A percentile compares a stretch with the other conserved stretches of the same genome.
phyloP scores from a whole-genome alignment of 179 eudicot genomes.

The Spergularia azorica region DNA sequence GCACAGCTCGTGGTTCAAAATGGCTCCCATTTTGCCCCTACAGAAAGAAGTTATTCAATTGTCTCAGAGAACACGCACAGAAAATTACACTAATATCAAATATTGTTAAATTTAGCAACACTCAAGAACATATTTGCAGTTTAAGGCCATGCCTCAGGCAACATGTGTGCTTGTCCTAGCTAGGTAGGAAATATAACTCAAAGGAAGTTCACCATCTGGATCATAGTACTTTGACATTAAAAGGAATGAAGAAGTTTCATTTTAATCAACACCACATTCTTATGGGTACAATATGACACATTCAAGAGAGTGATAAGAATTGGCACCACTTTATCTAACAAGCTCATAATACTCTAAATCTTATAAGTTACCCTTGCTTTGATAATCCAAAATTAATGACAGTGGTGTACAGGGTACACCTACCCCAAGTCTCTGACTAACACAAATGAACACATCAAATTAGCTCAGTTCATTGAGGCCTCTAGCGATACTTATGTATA shows the following conservation, averaged over 20 bases:
- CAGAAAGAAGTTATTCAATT: constrained; percentile 19
- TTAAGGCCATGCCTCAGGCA: neutral
- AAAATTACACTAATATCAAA: constrained; percentile 7
- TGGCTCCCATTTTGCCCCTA: constrained; percentile 99
- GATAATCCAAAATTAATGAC: neutral
- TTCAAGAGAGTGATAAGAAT: neutral
- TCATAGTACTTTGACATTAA: neutral
- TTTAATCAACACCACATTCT: neutral
- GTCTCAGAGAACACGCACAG: neutral
- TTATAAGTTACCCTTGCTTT: neutral
- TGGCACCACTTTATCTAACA: neutral
- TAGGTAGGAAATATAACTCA: neutral
- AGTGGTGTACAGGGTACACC: neutral
- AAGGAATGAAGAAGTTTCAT: neutral
- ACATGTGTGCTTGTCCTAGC: neutral
- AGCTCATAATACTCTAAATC: neutral
- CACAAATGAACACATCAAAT: neutral
- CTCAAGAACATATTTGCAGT: neutral
- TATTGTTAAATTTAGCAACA: constrained; percentile 3
- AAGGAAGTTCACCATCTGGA: neutral
- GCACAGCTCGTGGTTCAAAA: constrained; percentile 92
- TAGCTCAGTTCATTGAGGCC: neutral
- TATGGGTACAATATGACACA: neutral
- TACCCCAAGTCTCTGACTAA: neutral
- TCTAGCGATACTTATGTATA: neutral